Evolutionary conservation across 495 filamentous ascomycete species (phyloP).

Genomic region (Jackrogersella multiformis): DNA sequence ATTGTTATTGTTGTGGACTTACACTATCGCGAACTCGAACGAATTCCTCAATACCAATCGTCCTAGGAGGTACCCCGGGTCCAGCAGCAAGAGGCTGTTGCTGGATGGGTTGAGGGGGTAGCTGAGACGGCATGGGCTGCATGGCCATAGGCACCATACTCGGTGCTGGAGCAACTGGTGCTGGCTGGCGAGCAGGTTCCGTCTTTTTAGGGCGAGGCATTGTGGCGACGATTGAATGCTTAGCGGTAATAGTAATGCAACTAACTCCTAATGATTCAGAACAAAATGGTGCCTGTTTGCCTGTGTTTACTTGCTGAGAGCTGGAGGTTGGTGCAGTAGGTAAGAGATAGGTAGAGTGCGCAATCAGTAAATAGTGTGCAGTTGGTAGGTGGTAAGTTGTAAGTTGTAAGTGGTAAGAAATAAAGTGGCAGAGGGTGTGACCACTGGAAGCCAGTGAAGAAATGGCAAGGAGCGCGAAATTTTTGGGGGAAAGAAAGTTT

Average conservation of each 20-base stretch:
- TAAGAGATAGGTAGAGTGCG: too few species aligned
- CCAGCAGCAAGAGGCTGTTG: conserved; percentile 42
- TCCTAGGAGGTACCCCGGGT: conserved; percentile 46
- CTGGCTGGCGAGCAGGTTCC: conserved; percentile 54
- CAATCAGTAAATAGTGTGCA: not conserved
- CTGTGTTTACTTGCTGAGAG: not conserved
- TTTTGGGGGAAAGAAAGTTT: conserved; percentile 47
- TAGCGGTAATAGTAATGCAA: not conserved
- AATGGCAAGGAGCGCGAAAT: conserved; percentile 17
- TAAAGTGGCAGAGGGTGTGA: not conserved
- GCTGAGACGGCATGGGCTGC: conserved; percentile 32
- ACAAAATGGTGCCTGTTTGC: not conserved
- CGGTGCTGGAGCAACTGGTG: conserved; percentile 45
- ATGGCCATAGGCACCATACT: conserved; percentile 46
- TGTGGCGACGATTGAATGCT: conserved; percentile 13
- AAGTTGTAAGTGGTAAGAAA: not conserved
- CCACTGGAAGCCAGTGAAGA: conserved; percentile 30
- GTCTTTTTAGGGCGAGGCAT: conserved; percentile 62
- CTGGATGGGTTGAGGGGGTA: conserved; percentile 39
- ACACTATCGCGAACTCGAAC: conserved; percentile 61
- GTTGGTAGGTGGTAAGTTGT: not conserved
- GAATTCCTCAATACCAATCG: conserved; percentile 60
- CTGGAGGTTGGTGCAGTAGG: not conserved
- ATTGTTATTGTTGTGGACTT: conserved; percentile 40
- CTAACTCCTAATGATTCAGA: not conserved